phyloP scores from a whole-genome alignment of 352 stramenopile species.

The Phytopythium oedochilum region DNA sequence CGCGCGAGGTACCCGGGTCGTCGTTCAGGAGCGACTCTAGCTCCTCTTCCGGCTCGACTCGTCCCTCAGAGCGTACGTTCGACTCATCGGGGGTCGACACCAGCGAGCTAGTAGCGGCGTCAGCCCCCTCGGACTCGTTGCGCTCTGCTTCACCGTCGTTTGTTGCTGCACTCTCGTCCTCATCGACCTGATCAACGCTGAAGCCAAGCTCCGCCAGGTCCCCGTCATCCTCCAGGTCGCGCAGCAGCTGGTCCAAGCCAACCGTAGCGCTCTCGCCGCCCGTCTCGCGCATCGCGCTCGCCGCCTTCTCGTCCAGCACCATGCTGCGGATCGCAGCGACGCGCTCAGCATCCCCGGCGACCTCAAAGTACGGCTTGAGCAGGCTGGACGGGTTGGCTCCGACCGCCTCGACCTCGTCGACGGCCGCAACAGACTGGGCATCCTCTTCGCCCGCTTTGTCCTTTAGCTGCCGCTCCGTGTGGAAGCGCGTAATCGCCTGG shows the following conservation, averaged over 20 bases:
- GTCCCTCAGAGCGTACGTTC: not conserved
- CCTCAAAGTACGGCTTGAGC: constrained; percentile 68
- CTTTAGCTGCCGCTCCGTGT: not conserved
- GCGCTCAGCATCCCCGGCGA: constrained; percentile 43
- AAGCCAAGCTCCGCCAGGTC: constrained; percentile 60
- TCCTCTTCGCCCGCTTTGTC: constrained; percentile 4
- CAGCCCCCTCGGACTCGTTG: not conserved
- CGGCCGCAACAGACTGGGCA: not conserved
- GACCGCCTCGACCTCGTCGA: constrained; percentile 23
- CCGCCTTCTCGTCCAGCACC: constrained; percentile 63
- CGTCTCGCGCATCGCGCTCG: constrained; percentile 42
- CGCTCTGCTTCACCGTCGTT: constrained; percentile 1
- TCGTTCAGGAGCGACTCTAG: constrained; percentile 45
- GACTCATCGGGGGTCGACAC: too few species aligned
- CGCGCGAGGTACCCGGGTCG: constrained; percentile 2
- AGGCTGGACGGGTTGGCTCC: constrained; percentile 48
- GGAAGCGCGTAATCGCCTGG: constrained; percentile 12
- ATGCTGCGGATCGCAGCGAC: constrained; percentile 46
- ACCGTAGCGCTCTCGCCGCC: constrained; percentile 43
- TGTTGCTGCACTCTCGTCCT: constrained; percentile 21
- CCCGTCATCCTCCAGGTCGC: constrained; percentile 66
- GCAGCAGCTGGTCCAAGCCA: constrained; percentile 60
- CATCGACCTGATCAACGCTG: constrained; percentile 16
- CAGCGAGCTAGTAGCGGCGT: not conserved
- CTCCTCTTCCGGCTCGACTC: constrained; percentile 39